A percentile compares a stretch with the other conserved stretches of the same genome.
phyloP scores from a whole-genome alignment of 2,329 filamentous ascomycete genomes.

The Talaromyces islandicus region DNA sequence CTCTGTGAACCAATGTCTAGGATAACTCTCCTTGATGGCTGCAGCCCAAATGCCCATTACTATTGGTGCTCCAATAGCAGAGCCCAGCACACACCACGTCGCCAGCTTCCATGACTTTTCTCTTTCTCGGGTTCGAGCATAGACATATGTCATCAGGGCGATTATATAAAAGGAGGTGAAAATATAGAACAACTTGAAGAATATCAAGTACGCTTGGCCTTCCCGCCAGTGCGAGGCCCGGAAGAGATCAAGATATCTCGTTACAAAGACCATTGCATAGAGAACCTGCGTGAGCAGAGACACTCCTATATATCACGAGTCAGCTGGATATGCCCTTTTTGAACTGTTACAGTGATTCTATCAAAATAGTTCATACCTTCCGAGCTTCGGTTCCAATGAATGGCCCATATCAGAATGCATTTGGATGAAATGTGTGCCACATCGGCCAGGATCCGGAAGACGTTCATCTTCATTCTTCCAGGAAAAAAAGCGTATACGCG shows the following conservation, averaged over 20 bases:
- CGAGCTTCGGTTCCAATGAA: slow-evolving; percentile 79
- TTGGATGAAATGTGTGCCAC: slow-evolving; percentile 80
- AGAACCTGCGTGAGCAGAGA: slow-evolving; percentile 84
- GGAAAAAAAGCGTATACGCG: not conserved
- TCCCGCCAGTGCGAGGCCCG: slow-evolving; percentile 21
- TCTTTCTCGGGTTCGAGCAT: slow-evolving; percentile 77
- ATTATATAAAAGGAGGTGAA: slow-evolving; percentile 79
- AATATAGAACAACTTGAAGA: slow-evolving; percentile 89
- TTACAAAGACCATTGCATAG: slow-evolving; percentile 78
- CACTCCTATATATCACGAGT: slow-evolving; percentile 53
- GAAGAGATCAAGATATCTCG: slow-evolving; percentile 83
- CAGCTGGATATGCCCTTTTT: not conserved
- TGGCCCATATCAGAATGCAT: slow-evolving; percentile 83
- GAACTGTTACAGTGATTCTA: not conserved
- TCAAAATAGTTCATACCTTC: slow-evolving; percentile 53
- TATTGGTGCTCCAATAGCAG: slow-evolving; percentile 64
- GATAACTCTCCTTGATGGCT: slow-evolving; percentile 48
- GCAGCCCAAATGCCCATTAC: slow-evolving; percentile 55
- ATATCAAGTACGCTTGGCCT: slow-evolving; percentile 59
- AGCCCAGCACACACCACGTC: slow-evolving; percentile 60
- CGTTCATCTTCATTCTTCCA: slow-evolving; percentile 16
- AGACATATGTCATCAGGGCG: slow-evolving; percentile 78
- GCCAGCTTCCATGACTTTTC: slow-evolving; percentile 94
- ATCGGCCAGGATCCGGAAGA: slow-evolving; percentile 74
- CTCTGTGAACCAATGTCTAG: slow-evolving; percentile 30